Percentiles rank a stretch among this genome's conserved stretches.
Evolutionary conservation across 1,139 yeast genomes (phyloP).

Genomic region (Eremothecium coryli): DNA sequence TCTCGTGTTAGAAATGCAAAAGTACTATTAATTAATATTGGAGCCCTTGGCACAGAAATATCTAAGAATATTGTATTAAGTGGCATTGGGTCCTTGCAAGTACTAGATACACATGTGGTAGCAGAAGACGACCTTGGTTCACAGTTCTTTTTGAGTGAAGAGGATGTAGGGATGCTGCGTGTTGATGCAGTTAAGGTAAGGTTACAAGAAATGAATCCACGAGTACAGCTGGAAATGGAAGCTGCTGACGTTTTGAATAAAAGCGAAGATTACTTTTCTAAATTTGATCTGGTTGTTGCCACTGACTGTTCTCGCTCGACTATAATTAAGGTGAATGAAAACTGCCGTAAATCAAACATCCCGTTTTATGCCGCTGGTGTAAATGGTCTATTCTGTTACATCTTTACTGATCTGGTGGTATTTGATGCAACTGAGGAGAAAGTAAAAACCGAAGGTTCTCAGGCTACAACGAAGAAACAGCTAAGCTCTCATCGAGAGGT

Average conservation of each 20-base stretch:
- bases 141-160: constrained; percentile 66
- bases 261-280: constrained; percentile 38
- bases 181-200: constrained; percentile 46
- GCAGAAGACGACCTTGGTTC: constrained; percentile 58
- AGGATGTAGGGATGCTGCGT: constrained; percentile 46
- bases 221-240: constrained; percentile 48
- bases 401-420: constrained; percentile 66
- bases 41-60: constrained; percentile 70
- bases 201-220: constrained; percentile 65
- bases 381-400: constrained; percentile 77
- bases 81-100: constrained; percentile 71
- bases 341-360: constrained; percentile 46
- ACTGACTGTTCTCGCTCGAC: constrained; percentile 49
- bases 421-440: constrained; percentile 48
- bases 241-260: constrained; percentile 31
- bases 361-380: constrained; percentile 63
- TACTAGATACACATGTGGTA: constrained; percentile 52
- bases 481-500: constrained; percentile 45
- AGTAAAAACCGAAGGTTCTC: constrained; percentile 34
- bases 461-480: constrained; percentile 39
- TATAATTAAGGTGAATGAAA: constrained; percentile 39
- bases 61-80: constrained; percentile 82
- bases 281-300: constrained; percentile 65
- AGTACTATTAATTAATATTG: constrained; percentile 56
- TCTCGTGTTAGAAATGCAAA: constrained; percentile 65